Evolutionary conservation across 2,329 filamentous ascomycete genomes (phyloP), one percentile per base, ranked within the genome.

Genomic region (Teratosphaeria zuluensis): DNA sequence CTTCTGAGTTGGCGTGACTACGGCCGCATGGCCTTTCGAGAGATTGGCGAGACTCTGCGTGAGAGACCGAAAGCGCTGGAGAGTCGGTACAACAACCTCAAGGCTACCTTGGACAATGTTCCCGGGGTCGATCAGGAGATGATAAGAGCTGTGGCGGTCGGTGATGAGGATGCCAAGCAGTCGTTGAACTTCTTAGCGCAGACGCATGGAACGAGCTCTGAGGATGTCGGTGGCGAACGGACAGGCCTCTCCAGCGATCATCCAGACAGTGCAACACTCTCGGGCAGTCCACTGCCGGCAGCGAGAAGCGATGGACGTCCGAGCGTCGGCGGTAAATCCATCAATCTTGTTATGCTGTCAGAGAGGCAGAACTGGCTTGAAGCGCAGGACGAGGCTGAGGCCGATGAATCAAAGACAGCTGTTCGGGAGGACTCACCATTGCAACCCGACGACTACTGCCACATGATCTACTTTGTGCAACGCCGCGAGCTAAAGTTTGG

Each of bases 141-240:
- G 51, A 51, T 59, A 4, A 52, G 46, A n/a, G 31, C 31, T 6
- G 56, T 56, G 38, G 56, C 46, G 6, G 58, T 56, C 9, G 58
- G 56, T 12, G 58, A 62, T 14, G 51, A 56, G 19, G 62, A 59
- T 2, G 62, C 62, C 3, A 28, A 32, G n/a, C 32, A 30, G 16
- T 32, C 57, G 31, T 46, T 65, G 52, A 65, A 66, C 42, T 19
- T 28, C 11, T n/a, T 58, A 14, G 51, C 63, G 4, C 24, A 28
- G 24, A 28, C 4, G 24, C 42, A 48, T 19, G n/a, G 19, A 14
- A 35, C 33, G 19, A 21, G 19, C 16, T 6, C 16, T 6, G 42
- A 48, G 4, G 19, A 48, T 5, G 42, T 2, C 42, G 31, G 51
- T 38, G 57, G 54, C 2, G 32, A 8, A 21, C 35, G 19, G 19